These are phyloP conservation scores for Microcos paniculata DNA, from an alignment of 345 rosid species.

Conservation along the genomic window DNA sequence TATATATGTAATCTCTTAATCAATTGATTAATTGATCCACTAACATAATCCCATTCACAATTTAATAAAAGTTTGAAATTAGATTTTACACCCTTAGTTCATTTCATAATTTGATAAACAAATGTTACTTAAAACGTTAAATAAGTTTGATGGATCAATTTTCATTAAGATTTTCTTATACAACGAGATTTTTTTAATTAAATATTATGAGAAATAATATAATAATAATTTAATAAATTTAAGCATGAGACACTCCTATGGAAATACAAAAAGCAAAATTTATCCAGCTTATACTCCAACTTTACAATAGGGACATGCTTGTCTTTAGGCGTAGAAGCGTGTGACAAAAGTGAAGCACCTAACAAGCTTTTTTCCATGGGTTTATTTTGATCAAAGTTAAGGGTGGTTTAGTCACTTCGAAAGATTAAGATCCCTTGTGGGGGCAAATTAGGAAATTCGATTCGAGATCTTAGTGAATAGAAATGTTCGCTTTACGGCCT, in stretches of 20 bases:
- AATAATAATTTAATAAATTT: background rate
- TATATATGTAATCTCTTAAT: background rate
- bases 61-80: too few species aligned
- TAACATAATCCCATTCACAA: too few species aligned
- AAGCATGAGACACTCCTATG: too few species aligned
- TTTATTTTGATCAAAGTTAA: background rate
- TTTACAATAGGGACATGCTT: background rate
- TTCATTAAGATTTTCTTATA: background rate
- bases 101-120: too few species aligned
- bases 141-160: background rate
- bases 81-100: too few species aligned
- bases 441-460: background rate
- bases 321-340: background rate
- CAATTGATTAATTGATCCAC: too few species aligned
- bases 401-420: background rate
- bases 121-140: background rate
- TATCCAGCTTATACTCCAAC: too few species aligned
- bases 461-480: background rate
- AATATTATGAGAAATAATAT: too few species aligned
- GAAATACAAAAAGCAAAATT: too few species aligned
- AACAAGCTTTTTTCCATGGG: background rate
- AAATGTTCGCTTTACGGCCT: background rate
- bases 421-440: background rate
- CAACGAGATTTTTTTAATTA: too few species aligned
- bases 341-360: background rate